phyloP scores from a whole-genome alignment of 2,329 filamentous ascomycete genomes.

The Furcasterigmium furcatum region DNA sequence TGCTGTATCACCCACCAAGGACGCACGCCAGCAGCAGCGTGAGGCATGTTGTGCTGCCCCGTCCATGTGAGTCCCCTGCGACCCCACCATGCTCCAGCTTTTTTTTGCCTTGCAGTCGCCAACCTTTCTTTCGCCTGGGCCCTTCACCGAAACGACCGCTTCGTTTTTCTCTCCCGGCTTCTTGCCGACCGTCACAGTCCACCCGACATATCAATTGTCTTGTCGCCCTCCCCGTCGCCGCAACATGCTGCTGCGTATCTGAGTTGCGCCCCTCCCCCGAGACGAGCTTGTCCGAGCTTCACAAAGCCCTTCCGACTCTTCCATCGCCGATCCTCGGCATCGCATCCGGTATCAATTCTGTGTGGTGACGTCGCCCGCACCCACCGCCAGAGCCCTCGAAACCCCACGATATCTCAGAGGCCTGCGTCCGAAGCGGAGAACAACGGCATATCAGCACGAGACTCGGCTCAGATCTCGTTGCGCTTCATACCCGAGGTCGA shows the following conservation, averaged over 20 bases:
- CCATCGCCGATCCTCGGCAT: constrained; percentile 14
- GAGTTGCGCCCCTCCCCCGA: not conserved
- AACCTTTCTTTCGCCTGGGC: not conserved
- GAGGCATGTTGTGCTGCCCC: no score
- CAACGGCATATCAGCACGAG: no score
- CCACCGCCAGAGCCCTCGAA: not conserved
- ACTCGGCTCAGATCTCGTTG: no score
- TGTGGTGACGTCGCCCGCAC: not conserved
- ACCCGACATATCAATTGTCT: not conserved
- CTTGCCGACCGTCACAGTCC: not conserved
- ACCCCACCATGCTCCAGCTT: constrained; percentile 2
- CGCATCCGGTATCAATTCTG: constrained; percentile 1
- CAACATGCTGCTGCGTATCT: constrained; percentile 2
- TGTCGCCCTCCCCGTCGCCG: not conserved
- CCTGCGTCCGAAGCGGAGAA: no score
- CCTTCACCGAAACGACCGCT: not conserved
- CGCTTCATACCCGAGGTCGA: no score
- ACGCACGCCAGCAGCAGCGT: no score
- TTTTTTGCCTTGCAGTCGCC: constrained; percentile 2
- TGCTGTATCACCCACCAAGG: not conserved
- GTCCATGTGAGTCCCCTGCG: not conserved
- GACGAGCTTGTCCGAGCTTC: constrained; percentile 2
- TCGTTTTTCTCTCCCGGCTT: not conserved
- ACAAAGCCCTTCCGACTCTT: constrained; percentile 2
- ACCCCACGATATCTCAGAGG: not conserved